A percentile compares a stretch with the other conserved stretches of the same genome.
phyloP scores from a whole-genome alignment of 2,329 filamentous ascomycete species.

The Hypoxylon sp. region DNA sequence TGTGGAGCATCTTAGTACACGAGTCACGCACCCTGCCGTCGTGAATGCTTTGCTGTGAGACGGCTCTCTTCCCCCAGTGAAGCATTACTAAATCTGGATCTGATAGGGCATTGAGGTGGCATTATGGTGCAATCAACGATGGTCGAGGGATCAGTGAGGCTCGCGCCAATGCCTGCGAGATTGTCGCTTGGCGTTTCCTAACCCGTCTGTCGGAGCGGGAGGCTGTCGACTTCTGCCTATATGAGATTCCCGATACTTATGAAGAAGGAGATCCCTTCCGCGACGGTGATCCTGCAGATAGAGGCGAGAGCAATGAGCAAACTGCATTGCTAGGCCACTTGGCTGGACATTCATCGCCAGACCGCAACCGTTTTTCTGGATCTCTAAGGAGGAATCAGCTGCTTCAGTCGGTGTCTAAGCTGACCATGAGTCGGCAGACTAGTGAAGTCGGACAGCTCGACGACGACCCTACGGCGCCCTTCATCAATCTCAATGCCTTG shows the following conservation, averaged over 20 bases:
- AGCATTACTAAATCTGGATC: not conserved
- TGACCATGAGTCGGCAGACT: slow-evolving; percentile 58
- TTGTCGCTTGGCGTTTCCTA: slow-evolving; percentile 81
- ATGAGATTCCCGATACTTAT: slow-evolving; percentile 67
- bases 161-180: slow-evolving; percentile 78
- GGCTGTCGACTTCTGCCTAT: slow-evolving; percentile 76
- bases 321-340: slow-evolving; percentile 55
- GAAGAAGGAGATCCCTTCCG: slow-evolving; percentile 29
- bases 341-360: slow-evolving; percentile 23
- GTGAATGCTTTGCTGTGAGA: slow-evolving; percentile 78
- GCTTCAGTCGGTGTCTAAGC: slow-evolving; percentile 62
- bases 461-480: slow-evolving; percentile 72
- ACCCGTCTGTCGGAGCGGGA: slow-evolving; percentile 75
- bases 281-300: slow-evolving; percentile 44
- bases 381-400: slow-evolving; percentile 59
- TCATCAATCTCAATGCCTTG: slow-evolving; percentile 82
- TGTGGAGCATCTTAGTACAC: slow-evolving; percentile 68
- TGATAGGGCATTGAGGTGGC: slow-evolving; percentile 75
- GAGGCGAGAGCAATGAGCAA: slow-evolving; percentile 56
- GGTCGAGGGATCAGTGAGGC: slow-evolving; percentile 72
- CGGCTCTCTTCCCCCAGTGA: not conserved
- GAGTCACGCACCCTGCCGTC: slow-evolving; percentile 72
- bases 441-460: slow-evolving; percentile 56
- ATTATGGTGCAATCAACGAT: slow-evolving; percentile 71
- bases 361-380: slow-evolving; percentile 43